Base-by-base conservation (phyloP, 192 early-diverging fungal species). In the Kickxella alabastrina region DNA sequence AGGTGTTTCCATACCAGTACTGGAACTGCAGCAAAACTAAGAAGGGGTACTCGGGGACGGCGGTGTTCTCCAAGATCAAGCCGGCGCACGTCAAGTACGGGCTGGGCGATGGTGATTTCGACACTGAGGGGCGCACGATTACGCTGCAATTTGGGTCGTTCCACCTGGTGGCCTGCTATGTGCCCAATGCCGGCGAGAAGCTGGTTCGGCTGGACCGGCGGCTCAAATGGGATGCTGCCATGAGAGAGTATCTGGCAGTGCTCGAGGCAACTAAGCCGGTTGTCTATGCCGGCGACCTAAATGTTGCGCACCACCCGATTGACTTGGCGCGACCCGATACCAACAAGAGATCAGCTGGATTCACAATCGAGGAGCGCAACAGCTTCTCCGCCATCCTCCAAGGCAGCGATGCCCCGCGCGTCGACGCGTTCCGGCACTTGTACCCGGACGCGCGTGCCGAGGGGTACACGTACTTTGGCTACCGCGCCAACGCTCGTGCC, bases 271-370 rank as follows among this genome's bases (percentile, higher is more conserved):
- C 77, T 15, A 89, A 89, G 54, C 83, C 85, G 4, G 78, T 92
- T 3, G 79, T 94, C 37, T 92, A 87, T 82, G 74, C 83, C 0
- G 91, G 89, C 25, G 90, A 94, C 68, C 61, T 94, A 39, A 92
- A 94, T 65, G 92, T 94, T 14, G 88, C 90, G 1, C 91, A 92
- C 52, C 77, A 77, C 50, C 77, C 77, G 39, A 66, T 85, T 26
- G 92, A 94, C 64, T 61, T 94, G 43, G 78, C 87, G 2, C 72
- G 80, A 23, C 92, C 92, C 1, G 60, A 80, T 18, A 79, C 83
- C 12, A 94, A 94, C 77, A 80, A 74, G 75, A 56, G 85, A 54
- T 81, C 87, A 12, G 79, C 91, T 1, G 91, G 92, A 19, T 94
- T 89, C 58, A 92, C 91, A 4, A 59, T 77, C 25, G 86, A 92